A percentile compares a stretch with the other conserved stretches of the same genome.
Conservation (phyloP, 805 yeast genomes). For the Scheffersomyces ergatensis region DNA sequence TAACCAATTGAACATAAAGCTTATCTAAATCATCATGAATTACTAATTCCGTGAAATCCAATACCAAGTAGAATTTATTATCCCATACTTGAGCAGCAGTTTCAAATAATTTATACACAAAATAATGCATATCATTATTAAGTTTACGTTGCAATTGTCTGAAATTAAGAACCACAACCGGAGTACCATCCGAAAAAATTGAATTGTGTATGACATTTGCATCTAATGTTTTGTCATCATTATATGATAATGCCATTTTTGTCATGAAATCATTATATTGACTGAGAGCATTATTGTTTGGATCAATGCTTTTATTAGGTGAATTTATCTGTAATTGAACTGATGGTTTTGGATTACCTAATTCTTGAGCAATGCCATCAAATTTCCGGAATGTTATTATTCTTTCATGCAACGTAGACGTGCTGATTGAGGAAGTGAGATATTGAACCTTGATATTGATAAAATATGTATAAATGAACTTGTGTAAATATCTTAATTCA, state of each 20-base stretch:
- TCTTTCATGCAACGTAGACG: constrained; percentile 16
- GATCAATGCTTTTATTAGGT: constrained; percentile 39
- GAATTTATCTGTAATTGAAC: constrained; percentile 57
- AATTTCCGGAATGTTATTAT: constrained; percentile 31
- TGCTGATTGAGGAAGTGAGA: constrained; percentile 14
- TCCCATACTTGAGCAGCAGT: constrained; percentile 72
- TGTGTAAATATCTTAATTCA: constrained; percentile 39
- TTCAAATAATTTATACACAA: constrained; percentile 61
- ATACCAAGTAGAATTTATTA: constrained; percentile 55
- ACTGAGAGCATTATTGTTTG: constrained; percentile 45
- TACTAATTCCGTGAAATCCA: constrained; percentile 63
- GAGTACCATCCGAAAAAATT: constrained; percentile 70
- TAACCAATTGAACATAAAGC: constrained; percentile 32
- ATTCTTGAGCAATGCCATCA: constrained; percentile 45
- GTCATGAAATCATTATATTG: constrained; percentile 73
- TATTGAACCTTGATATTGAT: constrained; percentile 26
- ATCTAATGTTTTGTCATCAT: constrained; percentile 38
- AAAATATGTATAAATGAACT: constrained; percentile 35
- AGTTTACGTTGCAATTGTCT: constrained; percentile 25
- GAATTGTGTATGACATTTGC: constrained; percentile 57
- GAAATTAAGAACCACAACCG: constrained; percentile 57
- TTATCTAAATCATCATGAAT: constrained; percentile 15
- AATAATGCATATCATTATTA: constrained; percentile 42
- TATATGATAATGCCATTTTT: constrained; percentile 55
- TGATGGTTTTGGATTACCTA: constrained; percentile 56